These are phyloP conservation scores for Populus hybrid DNA, from an alignment of 441 rosid species.

Conservation along the genomic window DNA sequence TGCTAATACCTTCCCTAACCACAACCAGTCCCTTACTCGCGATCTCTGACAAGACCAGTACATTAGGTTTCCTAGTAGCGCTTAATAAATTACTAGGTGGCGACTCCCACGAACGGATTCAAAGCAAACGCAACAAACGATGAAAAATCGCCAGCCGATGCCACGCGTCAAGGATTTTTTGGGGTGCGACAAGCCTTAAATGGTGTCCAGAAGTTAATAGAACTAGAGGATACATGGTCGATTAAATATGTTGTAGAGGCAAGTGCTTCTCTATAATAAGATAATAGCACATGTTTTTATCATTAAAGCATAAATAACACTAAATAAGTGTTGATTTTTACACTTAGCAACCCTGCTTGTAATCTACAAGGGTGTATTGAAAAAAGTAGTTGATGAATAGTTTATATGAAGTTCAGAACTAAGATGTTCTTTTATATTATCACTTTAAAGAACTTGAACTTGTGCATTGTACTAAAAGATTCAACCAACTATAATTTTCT, in stretches of 20 bases:
- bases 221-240: background rate
- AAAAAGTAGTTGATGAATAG: background rate
- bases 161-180: too few species aligned
- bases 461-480: background rate
- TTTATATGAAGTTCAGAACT: background rate
- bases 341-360: background rate
- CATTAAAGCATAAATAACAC: background rate
- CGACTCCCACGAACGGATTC: too few species aligned
- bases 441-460: background rate
- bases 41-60: too few species aligned
- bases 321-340: constrained; percentile 3
- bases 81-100: too few species aligned
- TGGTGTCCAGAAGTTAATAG: background rate
- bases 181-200: too few species aligned
- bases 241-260: background rate
- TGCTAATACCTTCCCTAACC: too few species aligned
- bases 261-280: background rate
- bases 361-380: background rate
- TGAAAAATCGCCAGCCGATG: too few species aligned
- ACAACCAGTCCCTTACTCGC: too few species aligned
- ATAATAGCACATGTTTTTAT: background rate
- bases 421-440: background rate
- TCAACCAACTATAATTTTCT: background rate
- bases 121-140: too few species aligned
- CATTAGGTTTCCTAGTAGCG: too few species aligned